Conservation (phyloP, 140 eudicot genomes). For the Stevia rebaudiana region DNA sequence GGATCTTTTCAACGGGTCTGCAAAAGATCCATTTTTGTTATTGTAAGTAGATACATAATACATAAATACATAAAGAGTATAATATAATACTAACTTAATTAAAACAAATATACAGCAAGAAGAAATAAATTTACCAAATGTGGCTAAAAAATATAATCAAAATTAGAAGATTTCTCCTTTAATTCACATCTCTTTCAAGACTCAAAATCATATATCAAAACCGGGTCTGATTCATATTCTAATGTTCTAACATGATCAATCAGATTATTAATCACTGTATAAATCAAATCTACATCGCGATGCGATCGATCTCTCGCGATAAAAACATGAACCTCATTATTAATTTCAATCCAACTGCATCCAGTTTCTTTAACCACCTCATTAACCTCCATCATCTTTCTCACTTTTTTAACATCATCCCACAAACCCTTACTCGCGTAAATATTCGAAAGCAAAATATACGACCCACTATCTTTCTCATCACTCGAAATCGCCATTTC, state of each 20-base stretch:
- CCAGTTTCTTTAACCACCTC: constrained; percentile 68
- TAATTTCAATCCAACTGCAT: constrained; percentile 65
- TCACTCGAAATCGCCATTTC: constrained; percentile 59
- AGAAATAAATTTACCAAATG: constrained; percentile 44
- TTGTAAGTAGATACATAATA: constrained; percentile 8
- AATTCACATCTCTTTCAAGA: not conserved
- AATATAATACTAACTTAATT: not conserved
- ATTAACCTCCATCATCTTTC: constrained; percentile 53
- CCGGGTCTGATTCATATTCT: constrained; percentile 21
- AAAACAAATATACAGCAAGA: not conserved
- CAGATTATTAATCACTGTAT: constrained; percentile 29
- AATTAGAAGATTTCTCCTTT: constrained; percentile 47
- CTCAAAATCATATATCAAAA: constrained; percentile 15
- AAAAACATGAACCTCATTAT: constrained; percentile 53
- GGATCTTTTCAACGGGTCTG: constrained; percentile 93
- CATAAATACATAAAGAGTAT: not conserved
- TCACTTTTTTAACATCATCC: constrained; percentile 52
- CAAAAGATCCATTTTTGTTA: constrained; percentile 20
- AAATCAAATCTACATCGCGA: constrained; percentile 35
- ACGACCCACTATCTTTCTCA: constrained; percentile 63
- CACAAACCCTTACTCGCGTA: constrained; percentile 63
- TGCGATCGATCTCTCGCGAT: constrained; percentile 50
- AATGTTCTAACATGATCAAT: constrained; percentile 40
- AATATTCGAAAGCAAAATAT: constrained; percentile 64
- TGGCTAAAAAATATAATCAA: constrained; percentile 47